A percentile compares a stretch with the other conserved stretches of the same genome.
Evolutionary conservation across 257 asterid genomes (phyloP).

Genomic region (Primulina tabacum): DNA sequence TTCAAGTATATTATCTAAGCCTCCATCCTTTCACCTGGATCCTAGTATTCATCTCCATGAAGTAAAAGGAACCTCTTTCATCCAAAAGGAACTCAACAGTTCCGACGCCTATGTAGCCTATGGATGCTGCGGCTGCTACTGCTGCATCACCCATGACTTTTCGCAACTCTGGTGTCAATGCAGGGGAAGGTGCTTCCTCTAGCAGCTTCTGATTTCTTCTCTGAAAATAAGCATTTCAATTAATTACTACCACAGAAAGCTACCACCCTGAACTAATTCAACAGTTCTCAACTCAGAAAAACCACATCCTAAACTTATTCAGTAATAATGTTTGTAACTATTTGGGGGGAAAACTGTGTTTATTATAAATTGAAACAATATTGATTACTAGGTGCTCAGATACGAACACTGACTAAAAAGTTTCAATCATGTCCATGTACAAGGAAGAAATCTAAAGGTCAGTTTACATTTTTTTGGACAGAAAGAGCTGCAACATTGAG

Average conservation of each 20-base stretch:
- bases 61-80: slow-evolving; percentile 95
- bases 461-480: not conserved
- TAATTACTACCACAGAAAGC: not conserved
- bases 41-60: slow-evolving; percentile 99
- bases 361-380: not conserved
- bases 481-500: not conserved
- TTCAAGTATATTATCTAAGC: slow-evolving; percentile 19
- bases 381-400: not conserved
- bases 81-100: slow-evolving; percentile 95
- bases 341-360: not conserved
- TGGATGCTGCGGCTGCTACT: slow-evolving; percentile 98
- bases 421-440: not conserved
- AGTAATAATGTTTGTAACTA: not conserved
- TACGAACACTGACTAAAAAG: not conserved
- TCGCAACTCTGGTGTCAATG: slow-evolving; percentile 82
- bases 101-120: slow-evolving; percentile 95
- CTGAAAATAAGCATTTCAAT: slow-evolving; percentile 38
- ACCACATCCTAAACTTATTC: too few species aligned
- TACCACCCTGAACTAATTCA: not conserved
- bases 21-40: slow-evolving; percentile 67
- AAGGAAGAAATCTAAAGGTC: not conserved
- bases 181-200: slow-evolving; percentile 99
- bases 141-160: slow-evolving; percentile 99
- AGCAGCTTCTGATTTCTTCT: slow-evolving; percentile 95
- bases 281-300: not conserved